Evolutionary conservation across 2,329 filamentous ascomycete genomes (phyloP).

Genomic region (Cephalotrichum gorgonifer): DNA sequence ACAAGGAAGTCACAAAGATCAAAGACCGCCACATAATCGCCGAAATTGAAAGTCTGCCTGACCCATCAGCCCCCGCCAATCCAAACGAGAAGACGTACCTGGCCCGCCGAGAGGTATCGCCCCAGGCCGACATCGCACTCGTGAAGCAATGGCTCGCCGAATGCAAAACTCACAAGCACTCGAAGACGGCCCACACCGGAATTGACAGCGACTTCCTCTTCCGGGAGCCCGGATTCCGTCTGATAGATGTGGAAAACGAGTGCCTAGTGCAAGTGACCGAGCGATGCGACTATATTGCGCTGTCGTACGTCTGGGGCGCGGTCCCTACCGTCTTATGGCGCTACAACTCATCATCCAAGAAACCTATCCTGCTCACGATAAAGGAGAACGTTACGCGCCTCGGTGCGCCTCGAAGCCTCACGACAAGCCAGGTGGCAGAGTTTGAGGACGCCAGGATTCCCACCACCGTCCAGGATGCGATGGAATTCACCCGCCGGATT

Average conservation of each 20-base stretch:
- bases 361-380: slow-evolving; percentile 2
- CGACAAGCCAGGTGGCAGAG: not conserved
- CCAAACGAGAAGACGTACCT: not conserved
- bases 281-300: slow-evolving; percentile 7
- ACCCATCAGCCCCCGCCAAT: not conserved
- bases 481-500: not conserved
- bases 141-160: slow-evolving; percentile 4
- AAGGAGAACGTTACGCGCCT: not conserved
- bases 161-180: slow-evolving; percentile 6
- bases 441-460: not conserved
- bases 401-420: not conserved
- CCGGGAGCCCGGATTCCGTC: slow-evolving; percentile 3
- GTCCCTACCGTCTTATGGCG: not conserved
- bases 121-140: not conserved
- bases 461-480: slow-evolving; percentile 1
- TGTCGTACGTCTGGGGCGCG: slow-evolving; percentile 12
- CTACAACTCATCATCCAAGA: not conserved
- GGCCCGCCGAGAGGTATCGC: slow-evolving; percentile 1
- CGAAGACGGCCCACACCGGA: not conserved
- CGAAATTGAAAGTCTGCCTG: slow-evolving; percentile 6
- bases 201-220: slow-evolving; percentile 4
- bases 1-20: slow-evolving; percentile 6
- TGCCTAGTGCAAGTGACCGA: slow-evolving; percentile 3
- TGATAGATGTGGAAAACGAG: slow-evolving; percentile 7
- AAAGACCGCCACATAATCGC: slow-evolving; percentile 8